phyloP scores from a whole-genome alignment of 1,284 basidiomycete genomes.

The Leccinum subrobustum region DNA sequence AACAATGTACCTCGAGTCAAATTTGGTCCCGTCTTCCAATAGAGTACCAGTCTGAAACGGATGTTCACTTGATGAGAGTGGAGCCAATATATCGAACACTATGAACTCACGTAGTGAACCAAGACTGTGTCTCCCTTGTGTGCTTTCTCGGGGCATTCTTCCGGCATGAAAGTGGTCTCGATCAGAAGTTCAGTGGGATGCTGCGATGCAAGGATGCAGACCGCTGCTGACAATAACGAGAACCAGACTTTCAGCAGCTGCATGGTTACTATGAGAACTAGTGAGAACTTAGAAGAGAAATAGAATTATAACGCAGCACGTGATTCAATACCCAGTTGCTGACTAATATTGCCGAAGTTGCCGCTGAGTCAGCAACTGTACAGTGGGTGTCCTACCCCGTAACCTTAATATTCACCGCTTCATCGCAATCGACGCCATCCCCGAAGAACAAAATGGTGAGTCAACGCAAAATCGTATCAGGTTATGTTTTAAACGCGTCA shows the following conservation, averaged over 20 bases:
- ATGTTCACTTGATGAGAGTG: neutral
- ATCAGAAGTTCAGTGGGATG: slow-evolving; percentile 58
- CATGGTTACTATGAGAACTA: slow-evolving; percentile 37
- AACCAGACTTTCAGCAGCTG: slow-evolving; percentile 45
- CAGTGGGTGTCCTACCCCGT: slow-evolving; percentile 14
- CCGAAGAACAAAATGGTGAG: slow-evolving; percentile 30
- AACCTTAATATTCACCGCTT: slow-evolving; percentile 30
- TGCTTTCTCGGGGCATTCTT: slow-evolving; percentile 57
- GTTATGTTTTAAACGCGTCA: slow-evolving; percentile 1
- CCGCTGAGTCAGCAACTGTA: slow-evolving; percentile 39
- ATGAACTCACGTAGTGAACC: slow-evolving; percentile 75
- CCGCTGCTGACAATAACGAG: slow-evolving; percentile 40
- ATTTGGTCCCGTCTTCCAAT: slow-evolving; percentile 70
- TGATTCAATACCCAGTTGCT: neutral
- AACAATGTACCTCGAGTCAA: slow-evolving; percentile 71
- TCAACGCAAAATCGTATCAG: neutral
- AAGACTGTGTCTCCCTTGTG: slow-evolving; percentile 64
- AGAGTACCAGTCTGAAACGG: slow-evolving; percentile 67
- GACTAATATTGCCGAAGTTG: slow-evolving; percentile 6
- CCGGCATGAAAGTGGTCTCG: slow-evolving; percentile 59
- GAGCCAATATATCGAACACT: neutral
- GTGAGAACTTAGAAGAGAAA: neutral
- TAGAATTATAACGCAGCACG: neutral
- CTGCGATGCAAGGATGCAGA: slow-evolving; percentile 36
- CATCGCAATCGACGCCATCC: slow-evolving; percentile 22